A percentile compares a stretch with the other conserved stretches of the same genome.
Evolutionary conservation across 495 filamentous ascomycete species (phyloP).

Genomic region (Talaromyces wortmannii): DNA sequence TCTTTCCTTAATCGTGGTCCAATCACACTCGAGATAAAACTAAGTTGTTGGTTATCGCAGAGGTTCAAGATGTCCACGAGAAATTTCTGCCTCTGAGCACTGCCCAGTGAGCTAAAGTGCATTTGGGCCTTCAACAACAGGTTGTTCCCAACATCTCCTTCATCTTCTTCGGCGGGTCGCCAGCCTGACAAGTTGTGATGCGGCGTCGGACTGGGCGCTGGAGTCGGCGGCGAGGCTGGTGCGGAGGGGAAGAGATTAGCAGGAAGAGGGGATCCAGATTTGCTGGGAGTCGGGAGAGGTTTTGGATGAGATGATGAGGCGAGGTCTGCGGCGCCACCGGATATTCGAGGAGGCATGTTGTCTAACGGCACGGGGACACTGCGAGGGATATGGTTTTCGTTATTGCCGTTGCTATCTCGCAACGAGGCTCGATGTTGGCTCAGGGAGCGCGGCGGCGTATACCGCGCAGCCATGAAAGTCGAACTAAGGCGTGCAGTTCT

Average conservation of each 20-base stretch:
- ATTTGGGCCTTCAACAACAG: slow-evolving; percentile 47
- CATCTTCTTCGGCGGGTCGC: slow-evolving; percentile 26
- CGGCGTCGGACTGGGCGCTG: slow-evolving; percentile 61
- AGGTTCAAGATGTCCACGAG: slow-evolving; percentile 81
- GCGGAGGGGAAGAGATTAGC: slow-evolving; percentile 58
- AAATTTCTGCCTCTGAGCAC: slow-evolving; percentile 52
- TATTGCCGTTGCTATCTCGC: slow-evolving; percentile 20
- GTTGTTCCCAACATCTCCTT: slow-evolving; percentile 38
- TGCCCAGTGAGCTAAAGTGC: slow-evolving; percentile 47
- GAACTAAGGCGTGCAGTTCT: not conserved
- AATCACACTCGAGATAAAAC: slow-evolving; percentile 91
- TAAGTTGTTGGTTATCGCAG: slow-evolving; percentile 89
- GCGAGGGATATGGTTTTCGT: slow-evolving; percentile 16
- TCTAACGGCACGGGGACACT: slow-evolving; percentile 23
- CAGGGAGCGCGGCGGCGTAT: slow-evolving; percentile 15
- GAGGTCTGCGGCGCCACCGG: slow-evolving; percentile 26
- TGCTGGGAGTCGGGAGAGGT: slow-evolving; percentile 46
- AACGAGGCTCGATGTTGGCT: slow-evolving; percentile 24
- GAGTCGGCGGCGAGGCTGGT: slow-evolving; percentile 62
- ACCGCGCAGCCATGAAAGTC: slow-evolving; percentile 9
- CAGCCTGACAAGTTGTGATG: slow-evolving; percentile 53
- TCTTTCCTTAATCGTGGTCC: slow-evolving; percentile 91
- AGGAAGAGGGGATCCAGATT: slow-evolving; percentile 43
- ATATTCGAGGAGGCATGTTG: slow-evolving; percentile 17
- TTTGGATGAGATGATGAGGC: slow-evolving; percentile 32